These are phyloP conservation scores for Hirschfeldia incana DNA, from an alignment of 345 rosid species.

Conservation along the genomic window DNA sequence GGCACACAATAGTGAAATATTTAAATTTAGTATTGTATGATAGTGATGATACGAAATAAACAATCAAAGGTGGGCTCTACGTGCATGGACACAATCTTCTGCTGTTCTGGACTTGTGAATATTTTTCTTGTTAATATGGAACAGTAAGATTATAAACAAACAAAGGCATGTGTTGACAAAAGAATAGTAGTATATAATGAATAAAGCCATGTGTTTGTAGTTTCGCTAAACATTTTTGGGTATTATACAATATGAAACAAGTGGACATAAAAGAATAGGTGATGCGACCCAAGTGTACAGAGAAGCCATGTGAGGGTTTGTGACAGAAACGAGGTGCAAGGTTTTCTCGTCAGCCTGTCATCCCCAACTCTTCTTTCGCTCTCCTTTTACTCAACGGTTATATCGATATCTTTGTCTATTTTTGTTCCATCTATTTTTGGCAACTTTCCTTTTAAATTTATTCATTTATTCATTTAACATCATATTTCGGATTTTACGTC, in stretches of 20 bases:
- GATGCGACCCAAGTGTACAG: constrained; percentile 47
- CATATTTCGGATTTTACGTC: not conserved
- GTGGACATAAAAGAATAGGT: constrained; percentile 11
- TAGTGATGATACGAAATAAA: constrained; percentile 18
- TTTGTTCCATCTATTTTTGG: not conserved
- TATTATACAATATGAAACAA: not conserved
- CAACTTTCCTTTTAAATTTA: not conserved
- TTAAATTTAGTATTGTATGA: constrained; percentile 7
- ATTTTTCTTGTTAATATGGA: not conserved
- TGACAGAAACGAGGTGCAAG: constrained; percentile 44
- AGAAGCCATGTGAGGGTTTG: constrained; percentile 63
- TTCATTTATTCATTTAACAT: not conserved
- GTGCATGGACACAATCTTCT: constrained; percentile 40
- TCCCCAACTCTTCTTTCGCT: constrained; percentile 30
- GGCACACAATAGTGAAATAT: constrained; percentile 1
- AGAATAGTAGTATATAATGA: not conserved
- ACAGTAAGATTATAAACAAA: not conserved
- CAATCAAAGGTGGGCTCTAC: constrained; percentile 14
- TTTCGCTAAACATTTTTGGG: not conserved
- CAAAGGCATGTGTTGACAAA: not conserved
- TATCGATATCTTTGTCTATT: constrained; percentile 30
- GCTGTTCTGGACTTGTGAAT: constrained; percentile 29
- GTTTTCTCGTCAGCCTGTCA: constrained; percentile 54
- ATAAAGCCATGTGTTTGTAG: constrained; percentile 20
- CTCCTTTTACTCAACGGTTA: constrained; percentile 50